A percentile compares a stretch with the other conserved stretches of the same genome.
phyloP scores from a whole-genome alignment of 352 stramenopile species.

The Phytophthora fragariaefolia region DNA sequence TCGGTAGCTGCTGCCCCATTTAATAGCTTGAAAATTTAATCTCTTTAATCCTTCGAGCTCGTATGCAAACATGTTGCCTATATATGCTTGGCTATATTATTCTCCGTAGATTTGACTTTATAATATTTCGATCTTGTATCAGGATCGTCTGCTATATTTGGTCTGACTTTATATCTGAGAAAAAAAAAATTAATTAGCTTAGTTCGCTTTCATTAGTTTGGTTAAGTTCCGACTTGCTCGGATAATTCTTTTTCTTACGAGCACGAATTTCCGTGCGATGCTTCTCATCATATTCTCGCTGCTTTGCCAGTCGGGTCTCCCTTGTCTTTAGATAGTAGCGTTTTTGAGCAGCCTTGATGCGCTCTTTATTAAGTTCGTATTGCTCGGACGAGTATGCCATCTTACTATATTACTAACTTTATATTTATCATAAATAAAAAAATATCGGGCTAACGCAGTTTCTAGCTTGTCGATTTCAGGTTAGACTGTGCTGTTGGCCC shows the following conservation, averaged over 20 bases:
- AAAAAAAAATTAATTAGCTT: constrained; percentile 1
- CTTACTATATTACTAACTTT: constrained; percentile 8
- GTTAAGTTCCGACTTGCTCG: constrained; percentile 4
- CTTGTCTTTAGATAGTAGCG: constrained; percentile 7
- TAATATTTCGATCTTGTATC: constrained; percentile 13
- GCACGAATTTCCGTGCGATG: constrained; percentile 7
- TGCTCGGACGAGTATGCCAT: constrained; percentile 1
- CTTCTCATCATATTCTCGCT: constrained; percentile 12
- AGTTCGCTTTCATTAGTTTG: too few relatives aligned
- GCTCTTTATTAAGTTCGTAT: constrained; percentile 3
- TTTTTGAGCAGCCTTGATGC: neutral
- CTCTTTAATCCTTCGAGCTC: constrained; percentile 10
- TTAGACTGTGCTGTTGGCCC: too few relatives aligned
- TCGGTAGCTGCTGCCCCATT: constrained; percentile 8
- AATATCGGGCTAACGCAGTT: neutral
- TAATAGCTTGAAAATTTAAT: constrained; percentile 5
- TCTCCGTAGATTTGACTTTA: neutral
- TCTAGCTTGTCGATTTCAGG: too few relatives aligned
- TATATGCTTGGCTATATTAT: constrained; percentile 15
- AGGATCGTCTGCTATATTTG: constrained; percentile 10
- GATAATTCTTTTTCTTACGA: constrained; percentile 13
- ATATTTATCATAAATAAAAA: neutral
- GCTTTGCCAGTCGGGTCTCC: neutral
- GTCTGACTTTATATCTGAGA: neutral
- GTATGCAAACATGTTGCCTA: constrained; percentile 1